Evolutionary conservation across 2,329 filamentous ascomycete species (phyloP).

Genomic region (Tolypocladium amazonense): DNA sequence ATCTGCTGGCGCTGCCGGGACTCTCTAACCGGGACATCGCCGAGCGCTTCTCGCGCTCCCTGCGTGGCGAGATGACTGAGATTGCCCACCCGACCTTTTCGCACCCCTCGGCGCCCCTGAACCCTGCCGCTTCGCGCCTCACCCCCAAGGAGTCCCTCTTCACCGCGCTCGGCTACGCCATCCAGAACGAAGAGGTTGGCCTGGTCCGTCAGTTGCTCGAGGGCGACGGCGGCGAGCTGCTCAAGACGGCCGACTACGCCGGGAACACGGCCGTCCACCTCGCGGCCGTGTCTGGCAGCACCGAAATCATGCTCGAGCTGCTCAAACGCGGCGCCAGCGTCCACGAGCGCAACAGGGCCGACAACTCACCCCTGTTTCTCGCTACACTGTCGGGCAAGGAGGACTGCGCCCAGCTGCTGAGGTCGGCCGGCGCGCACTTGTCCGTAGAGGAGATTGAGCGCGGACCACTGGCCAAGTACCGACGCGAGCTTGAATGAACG

Average conservation of each 20-base stretch:
- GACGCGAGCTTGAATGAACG: background rate
- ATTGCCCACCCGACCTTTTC: constrained; percentile 62
- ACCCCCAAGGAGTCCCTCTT: constrained; percentile 52
- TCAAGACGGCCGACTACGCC: constrained; percentile 70
- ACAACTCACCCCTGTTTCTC: constrained; percentile 56
- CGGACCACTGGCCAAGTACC: constrained; percentile 10
- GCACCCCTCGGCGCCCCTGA: constrained; percentile 51
- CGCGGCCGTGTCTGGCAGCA: constrained; percentile 42
- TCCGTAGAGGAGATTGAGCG: constrained; percentile 29
- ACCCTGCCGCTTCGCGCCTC: constrained; percentile 30
- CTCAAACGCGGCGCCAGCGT: constrained; percentile 54
- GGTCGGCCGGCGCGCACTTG: constrained; percentile 48
- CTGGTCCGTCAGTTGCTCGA: constrained; percentile 58
- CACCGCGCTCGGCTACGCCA: constrained; percentile 69
- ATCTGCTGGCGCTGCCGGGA: constrained; percentile 60
- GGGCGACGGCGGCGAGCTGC: constrained; percentile 51
- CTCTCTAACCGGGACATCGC: constrained; percentile 57
- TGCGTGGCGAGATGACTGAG: constrained; percentile 81
- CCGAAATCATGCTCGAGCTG: constrained; percentile 46
- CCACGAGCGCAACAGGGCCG: constrained; percentile 52
- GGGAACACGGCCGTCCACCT: constrained; percentile 62
- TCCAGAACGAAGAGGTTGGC: constrained; percentile 58
- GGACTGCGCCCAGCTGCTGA: constrained; percentile 42
- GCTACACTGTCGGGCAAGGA: constrained; percentile 46
- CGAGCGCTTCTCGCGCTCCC: constrained; percentile 58